phyloP scores from a whole-genome alignment of 352 stramenopile genomes.

The Globisporangium iwayamae region DNA sequence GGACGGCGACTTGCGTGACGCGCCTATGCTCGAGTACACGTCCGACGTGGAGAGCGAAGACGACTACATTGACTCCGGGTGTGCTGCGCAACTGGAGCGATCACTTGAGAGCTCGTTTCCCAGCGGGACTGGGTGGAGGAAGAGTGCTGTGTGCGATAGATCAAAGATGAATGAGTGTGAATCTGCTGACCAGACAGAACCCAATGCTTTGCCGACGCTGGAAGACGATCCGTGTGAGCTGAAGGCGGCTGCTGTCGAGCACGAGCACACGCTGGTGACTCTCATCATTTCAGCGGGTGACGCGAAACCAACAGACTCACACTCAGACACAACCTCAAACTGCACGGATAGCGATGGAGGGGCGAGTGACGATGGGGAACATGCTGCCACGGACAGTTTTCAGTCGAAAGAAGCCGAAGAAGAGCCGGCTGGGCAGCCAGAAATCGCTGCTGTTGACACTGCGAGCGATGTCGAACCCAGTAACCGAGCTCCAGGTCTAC shows the following conservation, averaged over 20 bases:
- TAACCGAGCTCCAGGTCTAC: background rate
- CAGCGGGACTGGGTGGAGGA: background rate
- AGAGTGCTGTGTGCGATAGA: background rate
- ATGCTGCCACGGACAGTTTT: background rate
- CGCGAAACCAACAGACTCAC: background rate
- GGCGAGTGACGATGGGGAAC: background rate
- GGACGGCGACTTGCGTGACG: background rate
- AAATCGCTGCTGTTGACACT: background rate
- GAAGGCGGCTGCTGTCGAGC: background rate
- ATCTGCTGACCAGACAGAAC: background rate
- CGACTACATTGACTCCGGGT: constrained; percentile 8
- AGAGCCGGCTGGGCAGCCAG: background rate
- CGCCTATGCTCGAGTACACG: constrained; percentile 20
- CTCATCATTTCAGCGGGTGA: background rate
- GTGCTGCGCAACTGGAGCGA: background rate
- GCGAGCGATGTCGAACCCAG: background rate
- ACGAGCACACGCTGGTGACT: background rate
- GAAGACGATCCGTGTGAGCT: background rate
- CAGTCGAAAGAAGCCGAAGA: background rate
- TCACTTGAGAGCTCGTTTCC: background rate
- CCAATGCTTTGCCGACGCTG: background rate
- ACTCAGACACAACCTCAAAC: background rate
- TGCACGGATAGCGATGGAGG: constrained; percentile 2
- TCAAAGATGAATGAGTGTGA: background rate
- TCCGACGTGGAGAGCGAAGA: constrained; percentile 18